Conservation (phyloP, 2,329 filamentous ascomycete genomes). For the Fusarium sp. region DNA sequence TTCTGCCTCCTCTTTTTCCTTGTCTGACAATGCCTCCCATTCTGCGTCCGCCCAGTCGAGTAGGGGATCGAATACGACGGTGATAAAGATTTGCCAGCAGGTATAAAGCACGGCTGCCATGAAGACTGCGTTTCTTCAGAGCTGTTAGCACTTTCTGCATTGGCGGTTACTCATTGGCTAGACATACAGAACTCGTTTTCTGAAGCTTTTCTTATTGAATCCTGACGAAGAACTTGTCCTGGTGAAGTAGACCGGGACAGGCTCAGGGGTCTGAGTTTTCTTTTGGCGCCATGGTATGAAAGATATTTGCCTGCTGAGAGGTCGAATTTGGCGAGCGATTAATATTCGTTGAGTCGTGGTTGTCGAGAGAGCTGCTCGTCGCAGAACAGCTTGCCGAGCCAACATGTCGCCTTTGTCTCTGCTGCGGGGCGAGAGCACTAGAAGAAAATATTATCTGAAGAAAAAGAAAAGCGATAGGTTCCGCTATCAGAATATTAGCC, state of each 20-base stretch:
- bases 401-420: slow-evolving; percentile 37
- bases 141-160: slow-evolving; percentile 20
- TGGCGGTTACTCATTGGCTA: neutral
- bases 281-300: slow-evolving; percentile 50
- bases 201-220: slow-evolving; percentile 36
- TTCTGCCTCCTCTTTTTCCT: slow-evolving; percentile 56
- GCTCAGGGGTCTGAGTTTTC: slow-evolving; percentile 18
- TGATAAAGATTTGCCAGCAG: slow-evolving; percentile 58
- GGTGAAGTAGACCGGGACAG: slow-evolving; percentile 51
- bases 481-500: slow-evolving; percentile 4
- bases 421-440: neutral
- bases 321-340: slow-evolving; percentile 36
- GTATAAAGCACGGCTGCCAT: slow-evolving; percentile 50
- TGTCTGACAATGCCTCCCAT: slow-evolving; percentile 55
- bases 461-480: slow-evolving; percentile 7
- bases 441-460: neutral
- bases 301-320: slow-evolving; percentile 46
- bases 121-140: slow-evolving; percentile 46
- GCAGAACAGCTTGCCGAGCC: slow-evolving; percentile 40
- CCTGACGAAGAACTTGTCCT: slow-evolving; percentile 14
- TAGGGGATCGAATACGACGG: slow-evolving; percentile 60
- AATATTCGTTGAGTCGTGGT: slow-evolving; percentile 35
- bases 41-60: slow-evolving; percentile 56
- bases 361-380: slow-evolving; percentile 38
- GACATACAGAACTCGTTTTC: slow-evolving; percentile 47